These are phyloP conservation scores for Arthrinium puccinioides DNA, from an alignment of 2,329 filamentous ascomycete species.

Conservation along the genomic window DNA sequence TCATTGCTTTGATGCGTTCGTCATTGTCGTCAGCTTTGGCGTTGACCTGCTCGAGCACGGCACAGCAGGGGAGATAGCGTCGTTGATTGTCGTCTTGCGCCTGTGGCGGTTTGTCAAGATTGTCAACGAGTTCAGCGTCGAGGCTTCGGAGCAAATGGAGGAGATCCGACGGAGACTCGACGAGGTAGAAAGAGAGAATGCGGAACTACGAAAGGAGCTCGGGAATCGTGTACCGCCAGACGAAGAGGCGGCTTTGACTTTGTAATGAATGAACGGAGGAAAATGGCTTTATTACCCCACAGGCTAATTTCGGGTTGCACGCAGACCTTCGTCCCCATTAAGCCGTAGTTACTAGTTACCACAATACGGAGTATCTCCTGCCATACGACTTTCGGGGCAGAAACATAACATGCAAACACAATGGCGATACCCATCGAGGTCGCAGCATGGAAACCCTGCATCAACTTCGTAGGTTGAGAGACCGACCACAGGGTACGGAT, in stretches of 20 bases:
- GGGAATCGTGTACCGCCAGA: background rate
- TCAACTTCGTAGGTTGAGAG: no score
- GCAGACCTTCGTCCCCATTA: no score
- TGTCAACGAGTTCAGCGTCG: constrained; percentile 59
- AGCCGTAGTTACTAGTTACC: no score
- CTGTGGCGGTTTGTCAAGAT: constrained; percentile 66
- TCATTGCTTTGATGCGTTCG: constrained; percentile 55
- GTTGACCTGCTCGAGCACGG: constrained; percentile 56
- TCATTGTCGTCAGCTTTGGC: constrained; percentile 55
- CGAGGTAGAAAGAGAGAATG: constrained; percentile 41
- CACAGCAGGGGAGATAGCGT: constrained; percentile 54
- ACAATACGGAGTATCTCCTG: no score
- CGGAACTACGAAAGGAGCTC: constrained; percentile 18
- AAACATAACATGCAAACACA: no score
- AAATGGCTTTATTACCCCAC: no score
- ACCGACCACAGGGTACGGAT: no score
- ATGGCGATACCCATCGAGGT: no score
- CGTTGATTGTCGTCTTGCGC: constrained; percentile 58
- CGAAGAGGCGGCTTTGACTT: constrained; percentile 4
- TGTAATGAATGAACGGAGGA: no score
- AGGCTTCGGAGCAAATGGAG: constrained; percentile 56
- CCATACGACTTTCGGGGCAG: no score
- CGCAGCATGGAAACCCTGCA: no score
- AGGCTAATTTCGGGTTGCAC: no score
- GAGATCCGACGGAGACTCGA: constrained; percentile 44